A percentile compares a stretch with the other conserved stretches of the same genome.
phyloP scores from a whole-genome alignment of 202 grass and related monocot genomes.

The Eragrostis tef region DNA sequence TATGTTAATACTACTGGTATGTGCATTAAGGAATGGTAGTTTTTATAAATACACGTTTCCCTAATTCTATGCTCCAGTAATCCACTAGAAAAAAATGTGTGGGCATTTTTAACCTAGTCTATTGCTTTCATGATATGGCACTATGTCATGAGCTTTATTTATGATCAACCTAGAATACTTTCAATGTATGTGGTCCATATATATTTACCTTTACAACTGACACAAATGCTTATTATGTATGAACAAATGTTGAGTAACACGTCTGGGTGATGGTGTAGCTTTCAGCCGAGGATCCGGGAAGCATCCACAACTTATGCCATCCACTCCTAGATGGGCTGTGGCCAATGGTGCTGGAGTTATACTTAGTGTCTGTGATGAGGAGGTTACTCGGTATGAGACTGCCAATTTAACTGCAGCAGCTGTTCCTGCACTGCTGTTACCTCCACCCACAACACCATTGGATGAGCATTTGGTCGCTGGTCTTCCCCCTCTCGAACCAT shows the following conservation, averaged over 20 bases:
- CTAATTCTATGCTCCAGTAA: not conserved
- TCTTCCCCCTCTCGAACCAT: slow-evolving; percentile 90
- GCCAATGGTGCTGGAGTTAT: slow-evolving; percentile 99
- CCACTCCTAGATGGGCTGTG: slow-evolving; percentile 99
- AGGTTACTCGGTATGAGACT: slow-evolving; percentile 89
- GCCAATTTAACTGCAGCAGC: slow-evolving; percentile 97
- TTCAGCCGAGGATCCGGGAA: slow-evolving; percentile 91
- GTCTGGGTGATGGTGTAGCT: slow-evolving; percentile 58
- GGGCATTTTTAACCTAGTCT: not conserved
- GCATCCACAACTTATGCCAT: slow-evolving; percentile 98
- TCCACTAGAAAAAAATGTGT: slow-evolving; percentile 13
- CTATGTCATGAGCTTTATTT: slow-evolving; percentile 1
- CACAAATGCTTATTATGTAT: slow-evolving; percentile 20
- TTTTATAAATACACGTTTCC: not conserved
- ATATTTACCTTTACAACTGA: not conserved
- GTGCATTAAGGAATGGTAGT: not conserved
- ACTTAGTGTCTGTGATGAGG: slow-evolving; percentile 97
- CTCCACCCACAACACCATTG: slow-evolving; percentile 87
- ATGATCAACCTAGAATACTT: not conserved
- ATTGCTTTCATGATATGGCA: slow-evolving; percentile 4
- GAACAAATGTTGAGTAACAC: slow-evolving; percentile 22
- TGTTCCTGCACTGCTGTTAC: slow-evolving; percentile 94
- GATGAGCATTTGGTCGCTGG: slow-evolving; percentile 96
- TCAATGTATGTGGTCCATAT: not conserved
- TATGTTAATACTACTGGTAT: slow-evolving; percentile 8